These are phyloP conservation scores for Calonectria honghensis DNA, from an alignment of 2,329 filamentous ascomycete genomes.

Conservation along the genomic window DNA sequence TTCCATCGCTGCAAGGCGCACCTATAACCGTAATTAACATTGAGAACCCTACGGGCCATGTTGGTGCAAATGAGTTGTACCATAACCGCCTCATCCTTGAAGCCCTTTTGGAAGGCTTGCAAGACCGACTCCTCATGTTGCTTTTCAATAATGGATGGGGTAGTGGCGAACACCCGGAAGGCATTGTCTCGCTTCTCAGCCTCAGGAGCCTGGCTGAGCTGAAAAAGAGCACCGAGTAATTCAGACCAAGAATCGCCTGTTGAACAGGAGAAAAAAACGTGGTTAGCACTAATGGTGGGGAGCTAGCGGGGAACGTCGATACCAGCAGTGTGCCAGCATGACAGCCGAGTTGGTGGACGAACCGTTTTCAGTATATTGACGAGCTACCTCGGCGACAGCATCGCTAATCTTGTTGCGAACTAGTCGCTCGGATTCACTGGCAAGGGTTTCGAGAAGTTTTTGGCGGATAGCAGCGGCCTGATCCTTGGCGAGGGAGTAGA, in stretches of 20 bases:
- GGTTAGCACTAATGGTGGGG: constrained; percentile 49
- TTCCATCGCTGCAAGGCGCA: constrained; percentile 95
- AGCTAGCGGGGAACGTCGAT: constrained; percentile 21
- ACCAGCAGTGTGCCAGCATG: neutral
- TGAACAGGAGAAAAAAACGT: constrained; percentile 6
- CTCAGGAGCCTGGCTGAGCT: constrained; percentile 90
- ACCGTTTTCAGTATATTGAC: constrained; percentile 96
- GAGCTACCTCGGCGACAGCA: constrained; percentile 95
- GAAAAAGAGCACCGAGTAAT: constrained; percentile 89
- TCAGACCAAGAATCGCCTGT: constrained; percentile 92
- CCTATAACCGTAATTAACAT: constrained; percentile 67
- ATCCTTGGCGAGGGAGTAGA: constrained; percentile 84
- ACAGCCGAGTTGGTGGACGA: constrained; percentile 60
- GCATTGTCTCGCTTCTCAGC: constrained; percentile 91
- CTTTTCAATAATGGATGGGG: constrained; percentile 95
- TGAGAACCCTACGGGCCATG: constrained; percentile 26
- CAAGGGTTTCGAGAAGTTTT: constrained; percentile 87
- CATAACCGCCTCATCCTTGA: constrained; percentile 89
- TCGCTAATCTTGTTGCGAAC: constrained; percentile 98
- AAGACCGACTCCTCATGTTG: constrained; percentile 95
- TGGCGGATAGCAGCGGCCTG: constrained; percentile 87
- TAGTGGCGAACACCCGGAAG: constrained; percentile 96
- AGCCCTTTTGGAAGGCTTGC: constrained; percentile 91
- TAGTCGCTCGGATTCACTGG: constrained; percentile 81
- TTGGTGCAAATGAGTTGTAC: constrained; percentile 67